Evolutionary conservation across 164 flowering plant genomes (phyloP).

Genomic region (Akebia trifoliata): DNA sequence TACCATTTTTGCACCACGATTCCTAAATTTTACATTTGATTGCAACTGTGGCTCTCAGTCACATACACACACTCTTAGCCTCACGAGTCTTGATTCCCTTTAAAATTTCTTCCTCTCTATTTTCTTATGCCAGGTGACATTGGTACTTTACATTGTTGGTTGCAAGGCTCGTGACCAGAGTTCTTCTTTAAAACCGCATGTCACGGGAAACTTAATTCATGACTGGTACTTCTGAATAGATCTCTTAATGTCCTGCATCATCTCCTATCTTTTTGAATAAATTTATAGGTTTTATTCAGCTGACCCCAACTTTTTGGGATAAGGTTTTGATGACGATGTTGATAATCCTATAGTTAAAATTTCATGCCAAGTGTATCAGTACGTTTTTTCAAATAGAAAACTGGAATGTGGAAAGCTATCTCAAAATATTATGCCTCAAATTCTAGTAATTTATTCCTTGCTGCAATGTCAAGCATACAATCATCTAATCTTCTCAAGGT

Average conservation of each 20-base stretch:
- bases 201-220: conserved; percentile 63
- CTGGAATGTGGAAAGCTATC: not conserved
- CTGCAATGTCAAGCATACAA: too few relatives aligned
- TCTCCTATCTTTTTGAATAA: too few relatives aligned
- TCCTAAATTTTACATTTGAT: too few relatives aligned
- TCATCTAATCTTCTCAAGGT: too few relatives aligned
- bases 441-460: not conserved
- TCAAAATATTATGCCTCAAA: not conserved
- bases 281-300: too few relatives aligned
- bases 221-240: conserved; percentile 52
- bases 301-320: too few relatives aligned
- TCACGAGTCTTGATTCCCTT: not conserved
- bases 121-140: conserved; percentile 44
- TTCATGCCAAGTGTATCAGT: not conserved
- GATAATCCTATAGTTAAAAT: not conserved
- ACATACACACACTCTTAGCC: not conserved
- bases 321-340: too few relatives aligned
- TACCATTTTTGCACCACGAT: too few relatives aligned
- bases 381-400: not conserved
- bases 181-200: conserved; percentile 77
- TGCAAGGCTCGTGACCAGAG: conserved; percentile 42
- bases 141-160: conserved; percentile 56
- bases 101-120: not conserved
- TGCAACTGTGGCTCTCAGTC: too few relatives aligned
- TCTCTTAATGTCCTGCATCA: too few relatives aligned